A percentile compares a stretch with the other conserved stretches of the same genome.
phyloP scores from a whole-genome alignment of 495 filamentous ascomycete species.

The Hypoxylon crocopeplum region DNA sequence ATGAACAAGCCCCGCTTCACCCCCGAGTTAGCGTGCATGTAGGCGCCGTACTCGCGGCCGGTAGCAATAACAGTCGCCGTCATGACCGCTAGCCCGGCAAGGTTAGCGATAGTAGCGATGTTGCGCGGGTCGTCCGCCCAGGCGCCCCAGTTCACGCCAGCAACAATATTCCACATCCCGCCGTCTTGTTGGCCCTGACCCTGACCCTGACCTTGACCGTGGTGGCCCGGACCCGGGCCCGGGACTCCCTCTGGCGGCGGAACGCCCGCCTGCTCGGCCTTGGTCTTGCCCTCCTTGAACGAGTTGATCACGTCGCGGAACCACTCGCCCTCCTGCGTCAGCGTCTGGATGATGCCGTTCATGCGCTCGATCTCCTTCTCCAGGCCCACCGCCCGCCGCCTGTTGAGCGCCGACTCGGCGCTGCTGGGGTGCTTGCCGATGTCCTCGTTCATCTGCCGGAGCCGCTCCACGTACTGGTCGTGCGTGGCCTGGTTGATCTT shows the following conservation, averaged over 20 bases:
- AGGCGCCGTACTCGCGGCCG: constrained; percentile 14
- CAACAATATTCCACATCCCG: no score
- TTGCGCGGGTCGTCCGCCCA: no score
- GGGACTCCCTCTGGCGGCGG: background rate
- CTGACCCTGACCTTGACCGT: no score
- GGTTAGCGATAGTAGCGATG: no score
- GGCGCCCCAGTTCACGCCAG: no score
- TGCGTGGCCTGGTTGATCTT: background rate
- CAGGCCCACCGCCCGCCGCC: background rate
- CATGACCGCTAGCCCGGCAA: background rate
- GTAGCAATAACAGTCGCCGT: background rate
- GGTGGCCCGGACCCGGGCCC: background rate
- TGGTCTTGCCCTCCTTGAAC: background rate
- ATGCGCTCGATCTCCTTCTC: constrained; percentile 16
- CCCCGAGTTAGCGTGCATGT: constrained; percentile 17
- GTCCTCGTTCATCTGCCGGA: background rate
- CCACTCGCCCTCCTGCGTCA: background rate
- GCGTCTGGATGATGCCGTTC: constrained; percentile 1
- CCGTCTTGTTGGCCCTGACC: no score
- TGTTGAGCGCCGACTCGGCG: background rate
- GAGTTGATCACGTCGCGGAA: background rate
- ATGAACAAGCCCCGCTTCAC: constrained; percentile 14
- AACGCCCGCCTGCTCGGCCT: background rate
- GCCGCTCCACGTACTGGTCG: constrained; percentile 1
- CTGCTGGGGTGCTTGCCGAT: background rate